A percentile compares a stretch with the other conserved stretches of the same genome.
Conservation (phyloP, 2,329 filamentous ascomycete genomes). For the Teratosphaeria pseudoeucalypti region DNA sequence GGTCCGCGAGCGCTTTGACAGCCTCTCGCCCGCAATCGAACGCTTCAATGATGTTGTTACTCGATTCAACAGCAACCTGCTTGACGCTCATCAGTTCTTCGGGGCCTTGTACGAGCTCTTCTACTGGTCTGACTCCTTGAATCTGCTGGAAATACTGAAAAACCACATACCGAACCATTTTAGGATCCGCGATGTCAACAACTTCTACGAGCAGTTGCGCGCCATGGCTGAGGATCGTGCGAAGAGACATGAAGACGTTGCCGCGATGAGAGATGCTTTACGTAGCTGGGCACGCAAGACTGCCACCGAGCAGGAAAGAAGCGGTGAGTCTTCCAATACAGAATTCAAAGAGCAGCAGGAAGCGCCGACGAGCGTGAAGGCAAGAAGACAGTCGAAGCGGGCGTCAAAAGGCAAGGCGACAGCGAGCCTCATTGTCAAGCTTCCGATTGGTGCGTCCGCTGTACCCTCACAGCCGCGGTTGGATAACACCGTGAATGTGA, state of each 20-base stretch:
- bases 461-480: background rate
- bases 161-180: background rate
- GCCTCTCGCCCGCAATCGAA: background rate
- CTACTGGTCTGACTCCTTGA: background rate
- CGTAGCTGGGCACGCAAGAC: background rate
- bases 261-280: background rate
- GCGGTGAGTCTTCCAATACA: background rate
- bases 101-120: conserved; percentile 3
- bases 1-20: background rate
- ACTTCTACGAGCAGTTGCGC: background rate
- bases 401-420: background rate
- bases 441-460: background rate
- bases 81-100: conserved; percentile 3
- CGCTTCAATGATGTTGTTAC: background rate
- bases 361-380: background rate
- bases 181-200: background rate
- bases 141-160: background rate
- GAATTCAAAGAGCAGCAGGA: background rate
- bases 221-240: background rate
- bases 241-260: background rate
- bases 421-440: background rate
- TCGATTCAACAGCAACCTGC: conserved; percentile 1
- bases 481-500: background rate
- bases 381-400: background rate
- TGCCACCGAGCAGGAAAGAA: background rate